A percentile compares a stretch with the other conserved stretches of the same genome.
Evolutionary conservation across 805 yeast species (phyloP).

Genomic region (Candida montana): DNA sequence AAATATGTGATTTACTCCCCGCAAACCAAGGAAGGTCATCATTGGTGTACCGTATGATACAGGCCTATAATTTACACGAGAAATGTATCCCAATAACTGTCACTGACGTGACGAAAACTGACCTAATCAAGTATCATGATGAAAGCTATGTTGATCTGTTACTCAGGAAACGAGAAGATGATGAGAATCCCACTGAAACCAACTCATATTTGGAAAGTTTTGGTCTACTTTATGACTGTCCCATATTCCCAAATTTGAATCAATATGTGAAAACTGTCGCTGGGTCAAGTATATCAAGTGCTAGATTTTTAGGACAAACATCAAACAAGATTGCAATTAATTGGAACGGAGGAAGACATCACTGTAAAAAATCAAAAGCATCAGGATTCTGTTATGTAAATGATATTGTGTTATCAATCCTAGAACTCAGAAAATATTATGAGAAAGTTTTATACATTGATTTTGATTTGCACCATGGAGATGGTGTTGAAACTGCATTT

Average conservation of each 20-base stretch:
- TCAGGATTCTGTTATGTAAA: constrained; percentile 73
- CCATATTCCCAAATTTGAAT: constrained; percentile 47
- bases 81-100: constrained; percentile 25
- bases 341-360: constrained; percentile 83
- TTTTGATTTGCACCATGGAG: constrained; percentile 76
- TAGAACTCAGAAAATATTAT: constrained; percentile 41
- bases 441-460: constrained; percentile 56
- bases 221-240: constrained; percentile 62
- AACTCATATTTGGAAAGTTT: constrained; percentile 24
- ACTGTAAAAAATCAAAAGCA: constrained; percentile 47
- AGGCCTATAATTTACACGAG: constrained; percentile 34
- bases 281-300: constrained; percentile 54
- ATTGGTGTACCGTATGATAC: constrained; percentile 36
- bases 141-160: constrained; percentile 35
- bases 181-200: constrained; percentile 1
- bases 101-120: constrained; percentile 28
- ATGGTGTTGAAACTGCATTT: constrained; percentile 70
- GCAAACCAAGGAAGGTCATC: constrained; percentile 48
- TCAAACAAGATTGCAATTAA: constrained; percentile 40
- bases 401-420: constrained; percentile 57
- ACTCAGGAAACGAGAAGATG: constrained; percentile 6
- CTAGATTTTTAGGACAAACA: constrained; percentile 27
- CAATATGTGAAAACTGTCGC: constrained; percentile 45
- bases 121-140: constrained; percentile 48
- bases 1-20: constrained; percentile 40